Evolutionary conservation across 2,329 filamentous ascomycete genomes (phyloP).

Genomic region (Ophiobolus disseminans): DNA sequence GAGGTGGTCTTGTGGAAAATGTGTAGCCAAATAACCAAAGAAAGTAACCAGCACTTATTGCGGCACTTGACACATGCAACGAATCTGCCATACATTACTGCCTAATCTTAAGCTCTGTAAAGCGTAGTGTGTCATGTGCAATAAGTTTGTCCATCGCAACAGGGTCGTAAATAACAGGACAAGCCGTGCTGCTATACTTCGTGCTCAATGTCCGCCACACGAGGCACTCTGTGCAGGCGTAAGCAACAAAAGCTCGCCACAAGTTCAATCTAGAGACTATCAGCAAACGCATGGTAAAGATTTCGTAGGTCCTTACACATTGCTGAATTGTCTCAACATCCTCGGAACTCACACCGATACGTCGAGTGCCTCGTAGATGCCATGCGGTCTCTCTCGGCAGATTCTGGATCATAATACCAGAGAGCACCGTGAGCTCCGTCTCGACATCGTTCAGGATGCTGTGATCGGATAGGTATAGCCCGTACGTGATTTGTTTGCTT

Average conservation of each 20-base stretch:
- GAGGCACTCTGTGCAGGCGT: slow-evolving; percentile 36
- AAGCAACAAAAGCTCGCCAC: slow-evolving; percentile 38
- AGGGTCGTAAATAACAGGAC: neutral
- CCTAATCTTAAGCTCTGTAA: no score
- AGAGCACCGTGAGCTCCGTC: slow-evolving; percentile 62
- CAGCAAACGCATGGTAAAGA: slow-evolving; percentile 2
- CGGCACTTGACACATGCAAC: no score
- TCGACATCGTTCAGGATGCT: slow-evolving; percentile 62
- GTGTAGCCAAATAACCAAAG: no score
- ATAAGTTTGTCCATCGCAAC: neutral
- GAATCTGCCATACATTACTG: no score
- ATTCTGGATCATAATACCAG: slow-evolving; percentile 66
- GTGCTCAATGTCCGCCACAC: slow-evolving; percentile 43
- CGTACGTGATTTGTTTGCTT: slow-evolving; percentile 64
- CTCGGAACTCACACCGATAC: slow-evolving; percentile 56
- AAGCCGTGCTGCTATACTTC: slow-evolving; percentile 28
- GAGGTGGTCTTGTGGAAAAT: no score
- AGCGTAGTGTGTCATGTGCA: no score
- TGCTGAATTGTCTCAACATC: slow-evolving; percentile 55
- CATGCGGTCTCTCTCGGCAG: slow-evolving; percentile 60
- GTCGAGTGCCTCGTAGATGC: slow-evolving; percentile 60
- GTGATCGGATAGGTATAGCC: slow-evolving; percentile 64
- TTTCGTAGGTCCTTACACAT: slow-evolving; percentile 39
- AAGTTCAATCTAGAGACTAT: slow-evolving; percentile 35
- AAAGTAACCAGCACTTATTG: no score